phyloP scores from a whole-genome alignment of 2,329 filamentous ascomycete genomes.

The Alternaria rosae region DNA sequence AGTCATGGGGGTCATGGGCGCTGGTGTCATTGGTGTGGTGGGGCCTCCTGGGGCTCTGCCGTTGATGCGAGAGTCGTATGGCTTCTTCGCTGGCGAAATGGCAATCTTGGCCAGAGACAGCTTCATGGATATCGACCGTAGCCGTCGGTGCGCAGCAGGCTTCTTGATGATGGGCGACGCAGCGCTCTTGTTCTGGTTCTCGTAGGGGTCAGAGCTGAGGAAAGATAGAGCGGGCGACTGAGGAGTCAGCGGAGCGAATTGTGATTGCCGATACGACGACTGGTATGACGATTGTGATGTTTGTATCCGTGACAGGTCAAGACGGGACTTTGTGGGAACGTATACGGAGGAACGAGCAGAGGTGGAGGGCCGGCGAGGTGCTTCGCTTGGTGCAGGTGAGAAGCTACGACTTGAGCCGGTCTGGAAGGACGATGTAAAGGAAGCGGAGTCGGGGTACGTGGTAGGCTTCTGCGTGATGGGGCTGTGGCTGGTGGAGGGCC shows the following conservation, averaged over 20 bases:
- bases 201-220: slow-evolving; percentile 50
- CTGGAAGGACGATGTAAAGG: slow-evolving; percentile 32
- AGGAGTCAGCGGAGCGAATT: slow-evolving; percentile 38
- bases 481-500: slow-evolving; percentile 41
- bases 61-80: slow-evolving; percentile 39
- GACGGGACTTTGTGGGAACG: slow-evolving; percentile 26
- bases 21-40: slow-evolving; percentile 35
- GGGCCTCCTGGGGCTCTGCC: slow-evolving; percentile 34
- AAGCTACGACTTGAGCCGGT: slow-evolving; percentile 37
- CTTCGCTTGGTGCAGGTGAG: slow-evolving; percentile 30
- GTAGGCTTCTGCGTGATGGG: slow-evolving; percentile 29
- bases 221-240: slow-evolving; percentile 45
- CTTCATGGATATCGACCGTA: slow-evolving; percentile 49
- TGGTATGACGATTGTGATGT: slow-evolving; percentile 30
- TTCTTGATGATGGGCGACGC: slow-evolving; percentile 47
- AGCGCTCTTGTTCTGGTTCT: slow-evolving; percentile 37
- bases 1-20: slow-evolving; percentile 43
- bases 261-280: slow-evolving; percentile 16
- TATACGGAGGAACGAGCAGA: slow-evolving; percentile 41
- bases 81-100: slow-evolving; percentile 44
- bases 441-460: slow-evolving; percentile 32
- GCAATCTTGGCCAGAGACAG: slow-evolving; percentile 50
- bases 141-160: slow-evolving; percentile 43
- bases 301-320: slow-evolving; percentile 23
- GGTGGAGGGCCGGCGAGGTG: slow-evolving; percentile 31